Conservation (phyloP, 257 asterid species). For the Solanum chilense region DNA sequence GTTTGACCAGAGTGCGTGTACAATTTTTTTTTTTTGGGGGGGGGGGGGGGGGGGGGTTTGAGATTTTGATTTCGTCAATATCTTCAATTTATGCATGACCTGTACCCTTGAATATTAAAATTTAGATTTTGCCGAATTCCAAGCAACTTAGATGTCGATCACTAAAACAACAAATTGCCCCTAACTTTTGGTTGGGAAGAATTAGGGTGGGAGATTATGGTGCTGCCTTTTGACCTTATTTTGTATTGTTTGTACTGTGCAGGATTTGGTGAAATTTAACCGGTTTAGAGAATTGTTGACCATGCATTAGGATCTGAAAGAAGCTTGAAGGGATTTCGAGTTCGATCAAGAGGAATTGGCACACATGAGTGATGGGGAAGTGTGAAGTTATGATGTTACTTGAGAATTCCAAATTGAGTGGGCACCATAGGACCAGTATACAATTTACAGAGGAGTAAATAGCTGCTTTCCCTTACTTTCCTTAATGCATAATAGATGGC, state of each 20-base stretch:
- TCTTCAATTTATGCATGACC: no score
- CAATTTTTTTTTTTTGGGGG: not conserved
- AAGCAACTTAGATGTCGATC: not conserved
- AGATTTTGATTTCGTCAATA: not conserved
- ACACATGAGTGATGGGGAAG: constrained; percentile 30
- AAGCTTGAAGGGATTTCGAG: constrained; percentile 69
- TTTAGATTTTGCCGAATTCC: no score
- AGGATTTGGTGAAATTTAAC: constrained; percentile 39
- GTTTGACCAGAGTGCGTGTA: not conserved
- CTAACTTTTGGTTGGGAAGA: not conserved
- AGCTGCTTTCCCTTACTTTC: not conserved
- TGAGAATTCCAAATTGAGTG: not conserved
- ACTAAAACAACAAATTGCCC: not conserved
- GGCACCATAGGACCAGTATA: not conserved
- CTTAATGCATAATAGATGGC: not conserved
- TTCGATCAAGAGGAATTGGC: constrained; percentile 82
- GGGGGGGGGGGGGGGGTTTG: not conserved
- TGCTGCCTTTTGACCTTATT: not conserved
- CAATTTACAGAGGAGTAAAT: not conserved
- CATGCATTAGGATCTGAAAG: constrained; percentile 83
- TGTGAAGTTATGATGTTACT: not conserved
- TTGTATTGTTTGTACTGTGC: constrained; percentile 1
- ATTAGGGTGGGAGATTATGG: not conserved
- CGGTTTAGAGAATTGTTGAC: constrained; percentile 69
- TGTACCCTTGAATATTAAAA: not conserved